A percentile compares a stretch with the other conserved stretches of the same genome.
These are phyloP conservation scores for Nidula niveotomentosa DNA, from an alignment of 1,284 basidiomycete genomes.

Conservation along the genomic window DNA sequence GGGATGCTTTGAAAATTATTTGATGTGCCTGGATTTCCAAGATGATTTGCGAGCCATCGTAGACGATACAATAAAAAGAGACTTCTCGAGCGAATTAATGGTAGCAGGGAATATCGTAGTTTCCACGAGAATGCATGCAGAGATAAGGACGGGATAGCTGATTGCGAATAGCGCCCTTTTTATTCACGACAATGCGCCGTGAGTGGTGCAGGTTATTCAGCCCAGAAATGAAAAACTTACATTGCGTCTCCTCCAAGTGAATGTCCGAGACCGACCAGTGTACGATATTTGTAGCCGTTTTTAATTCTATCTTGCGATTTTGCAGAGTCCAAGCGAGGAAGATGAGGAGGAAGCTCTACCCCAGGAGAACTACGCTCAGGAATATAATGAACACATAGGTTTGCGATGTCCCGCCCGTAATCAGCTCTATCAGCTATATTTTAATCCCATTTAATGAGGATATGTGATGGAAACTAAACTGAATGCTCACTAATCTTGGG, in stretches of 20 bases:
- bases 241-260: slow-evolving; percentile 20
- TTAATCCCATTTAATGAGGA: not conserved
- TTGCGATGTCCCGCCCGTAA: slow-evolving; percentile 21
- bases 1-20: not conserved
- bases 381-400: slow-evolving; percentile 18
- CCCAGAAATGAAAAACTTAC: slow-evolving; percentile 7
- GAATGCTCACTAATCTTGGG: slow-evolving; percentile 15
- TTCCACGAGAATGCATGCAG: slow-evolving; percentile 15
- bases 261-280: slow-evolving; percentile 15
- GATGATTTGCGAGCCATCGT: slow-evolving; percentile 17
- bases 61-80: slow-evolving; percentile 5
- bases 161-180: slow-evolving; percentile 14
- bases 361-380: slow-evolving; percentile 9
- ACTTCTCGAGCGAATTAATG: slow-evolving; percentile 3
- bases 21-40: slow-evolving; percentile 17
- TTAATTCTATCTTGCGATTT: slow-evolving; percentile 5
- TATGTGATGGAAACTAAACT: not conserved
- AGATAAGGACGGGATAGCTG: slow-evolving; percentile 16
- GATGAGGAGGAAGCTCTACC: slow-evolving; percentile 10
- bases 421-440: slow-evolving; percentile 19
- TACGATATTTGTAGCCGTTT: slow-evolving; percentile 13
- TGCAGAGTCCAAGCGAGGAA: slow-evolving; percentile 9
- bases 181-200: not conserved
- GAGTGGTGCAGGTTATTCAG: not conserved
- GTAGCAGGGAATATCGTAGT: slow-evolving; percentile 17